Evolutionary conservation across 176 grass and related monocot genomes (phyloP).

Genomic region (Oryza meyeriana): DNA sequence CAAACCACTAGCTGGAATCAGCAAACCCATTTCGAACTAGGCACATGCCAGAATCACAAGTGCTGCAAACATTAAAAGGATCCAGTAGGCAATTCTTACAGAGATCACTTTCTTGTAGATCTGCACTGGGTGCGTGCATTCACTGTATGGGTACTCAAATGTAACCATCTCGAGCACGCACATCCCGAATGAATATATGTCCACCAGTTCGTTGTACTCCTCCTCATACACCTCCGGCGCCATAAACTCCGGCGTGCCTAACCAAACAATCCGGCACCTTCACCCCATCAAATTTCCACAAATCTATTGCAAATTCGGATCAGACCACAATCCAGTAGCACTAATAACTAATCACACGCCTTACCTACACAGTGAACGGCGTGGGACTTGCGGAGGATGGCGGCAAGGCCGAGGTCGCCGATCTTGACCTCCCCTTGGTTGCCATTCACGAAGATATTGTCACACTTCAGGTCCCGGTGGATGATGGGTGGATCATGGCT

Average conservation of each 20-base stretch:
- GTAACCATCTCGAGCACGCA: constrained; percentile 96
- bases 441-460: constrained; percentile 96
- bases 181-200: constrained; percentile 98
- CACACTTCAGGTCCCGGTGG: constrained; percentile 96
- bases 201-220: constrained; percentile 95
- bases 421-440: constrained; percentile 96
- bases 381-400: constrained; percentile 91
- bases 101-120: constrained; percentile 98
- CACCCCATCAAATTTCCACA: constrained; percentile 22
- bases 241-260: constrained; percentile 97
- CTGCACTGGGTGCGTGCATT: constrained; percentile 81
- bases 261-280: constrained; percentile 5
- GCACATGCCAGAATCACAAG: background rate
- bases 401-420: constrained; percentile 87
- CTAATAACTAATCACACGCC: background rate
- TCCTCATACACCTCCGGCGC: constrained; percentile 97
- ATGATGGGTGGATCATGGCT: constrained; percentile 92
- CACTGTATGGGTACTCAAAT: constrained; percentile 94
- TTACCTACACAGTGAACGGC: constrained; percentile 86
- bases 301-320: background rate
- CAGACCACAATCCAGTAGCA: background rate
- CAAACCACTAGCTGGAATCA: constrained; percentile 41
- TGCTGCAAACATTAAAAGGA: background rate
- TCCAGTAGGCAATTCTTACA: constrained; percentile 46
- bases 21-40: constrained; percentile 16